A percentile compares a stretch with the other conserved stretches of the same genome.
These are phyloP conservation scores for Tilletia setariae DNA, from an alignment of 1,284 basidiomycete species.

Conservation along the genomic window DNA sequence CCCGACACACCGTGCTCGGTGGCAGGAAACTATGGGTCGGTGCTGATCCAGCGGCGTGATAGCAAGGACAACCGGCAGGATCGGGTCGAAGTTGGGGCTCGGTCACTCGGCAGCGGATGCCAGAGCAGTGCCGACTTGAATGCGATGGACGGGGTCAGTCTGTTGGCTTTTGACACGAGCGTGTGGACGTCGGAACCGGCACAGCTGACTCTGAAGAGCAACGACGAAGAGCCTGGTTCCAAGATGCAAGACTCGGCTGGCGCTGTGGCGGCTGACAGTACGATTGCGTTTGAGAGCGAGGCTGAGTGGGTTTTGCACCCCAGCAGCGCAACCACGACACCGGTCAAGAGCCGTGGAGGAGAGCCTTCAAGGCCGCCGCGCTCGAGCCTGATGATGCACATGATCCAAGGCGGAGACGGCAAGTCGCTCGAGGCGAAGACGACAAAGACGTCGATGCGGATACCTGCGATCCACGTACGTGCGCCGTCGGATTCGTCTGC, in stretches of 20 bases:
- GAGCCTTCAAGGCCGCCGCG: background rate
- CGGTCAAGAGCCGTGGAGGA: background rate
- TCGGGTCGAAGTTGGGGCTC: no score
- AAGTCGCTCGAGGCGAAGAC: no score
- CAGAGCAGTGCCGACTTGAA: no score
- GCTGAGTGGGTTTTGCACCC: background rate
- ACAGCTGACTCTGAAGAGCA: no score
- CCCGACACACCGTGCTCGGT: background rate
- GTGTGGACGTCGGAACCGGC: background rate
- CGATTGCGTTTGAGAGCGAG: conserved; percentile 1
- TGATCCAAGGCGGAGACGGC: no score
- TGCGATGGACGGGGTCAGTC: no score
- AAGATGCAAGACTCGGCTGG: background rate
- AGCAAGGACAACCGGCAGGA: no score
- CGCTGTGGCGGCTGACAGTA: background rate
- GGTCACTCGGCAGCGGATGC: no score
- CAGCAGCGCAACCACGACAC: background rate
- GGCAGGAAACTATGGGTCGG: background rate
- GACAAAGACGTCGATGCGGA: background rate
- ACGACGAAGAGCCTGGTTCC: background rate
- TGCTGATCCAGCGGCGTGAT: no score
- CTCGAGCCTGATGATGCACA: no score
- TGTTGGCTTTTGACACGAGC: background rate
- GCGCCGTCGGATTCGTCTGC: conserved; percentile 10
- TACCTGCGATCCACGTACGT: conserved; percentile 3